These are phyloP conservation scores for Bipolaris victoriae DNA, from an alignment of 2,329 filamentous ascomycete species.

Conservation along the genomic window DNA sequence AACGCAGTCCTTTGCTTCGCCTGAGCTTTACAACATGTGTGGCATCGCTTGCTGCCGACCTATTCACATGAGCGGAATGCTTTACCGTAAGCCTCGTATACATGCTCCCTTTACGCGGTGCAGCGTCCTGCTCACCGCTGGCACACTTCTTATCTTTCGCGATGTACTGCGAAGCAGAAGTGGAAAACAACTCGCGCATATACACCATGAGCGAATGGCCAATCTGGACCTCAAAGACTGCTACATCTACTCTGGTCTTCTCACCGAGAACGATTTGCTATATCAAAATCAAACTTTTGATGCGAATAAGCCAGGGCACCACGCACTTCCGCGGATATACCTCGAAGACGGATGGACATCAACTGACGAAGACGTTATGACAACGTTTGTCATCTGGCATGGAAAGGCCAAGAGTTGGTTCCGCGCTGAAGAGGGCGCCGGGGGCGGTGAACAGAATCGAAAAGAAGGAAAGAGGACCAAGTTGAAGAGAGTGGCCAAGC, in stretches of 20 bases:
- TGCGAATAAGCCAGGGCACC: slow-evolving; percentile 64
- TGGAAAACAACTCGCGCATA: slow-evolving; percentile 63
- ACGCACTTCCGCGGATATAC: slow-evolving; percentile 65
- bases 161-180: slow-evolving; percentile 62
- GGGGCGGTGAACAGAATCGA: slow-evolving; percentile 32
- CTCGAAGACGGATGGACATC: slow-evolving; percentile 66
- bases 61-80: slow-evolving; percentile 65
- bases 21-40: slow-evolving; percentile 71
- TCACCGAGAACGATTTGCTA: slow-evolving; percentile 67
- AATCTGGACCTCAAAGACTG: slow-evolving; percentile 66
- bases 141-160: slow-evolving; percentile 67
- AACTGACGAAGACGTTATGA: slow-evolving; percentile 69
- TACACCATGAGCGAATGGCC: slow-evolving; percentile 66
- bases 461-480: slow-evolving; percentile 55
- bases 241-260: slow-evolving; percentile 69
- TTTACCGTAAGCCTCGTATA: slow-evolving; percentile 69
- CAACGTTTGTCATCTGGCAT: slow-evolving; percentile 71
- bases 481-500: slow-evolving; percentile 64
- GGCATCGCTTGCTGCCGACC: slow-evolving; percentile 67
- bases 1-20: slow-evolving; percentile 66
- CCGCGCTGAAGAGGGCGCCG: slow-evolving; percentile 46
- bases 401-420: slow-evolving; percentile 64
- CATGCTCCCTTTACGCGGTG: slow-evolving; percentile 67
- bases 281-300: slow-evolving; percentile 71
- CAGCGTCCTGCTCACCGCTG: slow-evolving; percentile 65